A percentile compares a stretch with the other conserved stretches of the same genome.
phyloP scores from a whole-genome alignment of 352 stramenopile species.

The Globisporangium apiculatum region DNA sequence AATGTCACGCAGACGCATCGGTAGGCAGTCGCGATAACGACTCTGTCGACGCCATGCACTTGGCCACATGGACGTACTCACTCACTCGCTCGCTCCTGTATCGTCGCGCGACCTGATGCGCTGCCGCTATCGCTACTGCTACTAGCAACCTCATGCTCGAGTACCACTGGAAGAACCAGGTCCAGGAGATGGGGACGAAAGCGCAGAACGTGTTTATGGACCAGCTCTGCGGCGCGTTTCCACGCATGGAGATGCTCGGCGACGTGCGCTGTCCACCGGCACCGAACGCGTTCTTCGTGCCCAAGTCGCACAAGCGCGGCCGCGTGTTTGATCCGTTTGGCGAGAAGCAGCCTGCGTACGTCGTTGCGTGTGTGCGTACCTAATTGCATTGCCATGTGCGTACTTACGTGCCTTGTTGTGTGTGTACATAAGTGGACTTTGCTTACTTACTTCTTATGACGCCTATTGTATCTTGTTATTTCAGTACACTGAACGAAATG shows the following conservation, averaged over 20 bases:
- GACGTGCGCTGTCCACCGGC: conserved; percentile 69
- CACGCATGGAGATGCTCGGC: conserved; percentile 75
- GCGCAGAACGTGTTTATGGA: conserved; percentile 78
- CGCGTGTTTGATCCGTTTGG: conserved; percentile 79
- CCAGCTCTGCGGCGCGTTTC: conserved; percentile 61
- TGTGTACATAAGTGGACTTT: neutral
- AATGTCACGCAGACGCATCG: conserved; percentile 79
- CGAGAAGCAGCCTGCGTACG: conserved; percentile 73
- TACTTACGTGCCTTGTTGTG: no score
- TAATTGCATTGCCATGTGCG: no score
- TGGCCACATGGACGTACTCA: neutral
- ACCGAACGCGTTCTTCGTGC: conserved; percentile 62
- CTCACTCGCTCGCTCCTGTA: neutral
- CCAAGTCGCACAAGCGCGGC: conserved; percentile 77
- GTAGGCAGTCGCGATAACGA: conserved; percentile 11
- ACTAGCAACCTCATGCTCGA: conserved; percentile 79
- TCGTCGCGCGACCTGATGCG: no score
- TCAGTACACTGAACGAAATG: conserved; percentile 79
- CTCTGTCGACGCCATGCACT: neutral
- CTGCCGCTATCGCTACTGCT: no score
- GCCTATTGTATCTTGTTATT: neutral
- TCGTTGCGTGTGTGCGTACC: neutral
- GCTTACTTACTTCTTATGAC: neutral
- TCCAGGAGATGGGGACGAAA: conserved; percentile 82
- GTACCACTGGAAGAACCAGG: conserved; percentile 87